These are phyloP conservation scores for Stephanodiscus minutulus DNA, from an alignment of 108 stramenopile genomes.

Conservation along the genomic window DNA sequence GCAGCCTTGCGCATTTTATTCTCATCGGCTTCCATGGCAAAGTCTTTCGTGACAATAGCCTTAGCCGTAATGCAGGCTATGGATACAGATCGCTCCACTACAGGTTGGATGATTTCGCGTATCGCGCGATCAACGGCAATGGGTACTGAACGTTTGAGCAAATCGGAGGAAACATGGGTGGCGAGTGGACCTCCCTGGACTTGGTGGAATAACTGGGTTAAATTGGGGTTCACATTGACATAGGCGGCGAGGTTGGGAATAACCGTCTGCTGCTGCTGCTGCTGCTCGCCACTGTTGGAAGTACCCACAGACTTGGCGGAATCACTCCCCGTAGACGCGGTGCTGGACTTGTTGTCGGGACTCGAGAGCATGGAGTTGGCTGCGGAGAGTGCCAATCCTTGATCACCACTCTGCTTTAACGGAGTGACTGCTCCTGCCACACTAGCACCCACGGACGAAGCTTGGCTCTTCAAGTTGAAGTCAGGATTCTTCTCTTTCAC, in stretches of 20 bases:
- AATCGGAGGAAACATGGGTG: constrained; percentile 58
- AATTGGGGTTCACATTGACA: constrained; percentile 90
- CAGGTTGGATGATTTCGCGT: constrained; percentile 98
- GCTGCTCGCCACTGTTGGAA: constrained; percentile 45
- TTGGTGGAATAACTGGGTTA: constrained; percentile 81
- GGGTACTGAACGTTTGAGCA: constrained; percentile 87
- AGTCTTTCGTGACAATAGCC: constrained; percentile 98
- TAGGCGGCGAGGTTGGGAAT: constrained; percentile 97
- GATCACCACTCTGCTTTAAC: constrained; percentile 33
- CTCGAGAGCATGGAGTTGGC: constrained; percentile 45
- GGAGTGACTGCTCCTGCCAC: constrained; percentile 35
- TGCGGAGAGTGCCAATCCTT: constrained; percentile 34
- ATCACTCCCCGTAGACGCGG: constrained; percentile 43
- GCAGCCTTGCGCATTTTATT: constrained; percentile 95
- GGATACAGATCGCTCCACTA: constrained; percentile 97
- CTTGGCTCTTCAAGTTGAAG: constrained; percentile 88
- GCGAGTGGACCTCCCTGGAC: constrained; percentile 63
- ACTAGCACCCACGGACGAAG: constrained; percentile 20
- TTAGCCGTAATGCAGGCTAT: constrained; percentile 99
- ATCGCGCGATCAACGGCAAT: constrained; percentile 97
- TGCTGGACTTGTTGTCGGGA: constrained; percentile 50
- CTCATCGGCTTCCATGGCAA: constrained; percentile 97
- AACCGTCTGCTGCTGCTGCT: constrained; percentile 85
- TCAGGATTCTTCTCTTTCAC: constrained; percentile 96
- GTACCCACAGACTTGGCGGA: constrained; percentile 35